A percentile compares a stretch with the other conserved stretches of the same genome.
Evolutionary conservation across 2,329 filamentous ascomycete genomes (phyloP).

Genomic region (Fusarium verrucosum): DNA sequence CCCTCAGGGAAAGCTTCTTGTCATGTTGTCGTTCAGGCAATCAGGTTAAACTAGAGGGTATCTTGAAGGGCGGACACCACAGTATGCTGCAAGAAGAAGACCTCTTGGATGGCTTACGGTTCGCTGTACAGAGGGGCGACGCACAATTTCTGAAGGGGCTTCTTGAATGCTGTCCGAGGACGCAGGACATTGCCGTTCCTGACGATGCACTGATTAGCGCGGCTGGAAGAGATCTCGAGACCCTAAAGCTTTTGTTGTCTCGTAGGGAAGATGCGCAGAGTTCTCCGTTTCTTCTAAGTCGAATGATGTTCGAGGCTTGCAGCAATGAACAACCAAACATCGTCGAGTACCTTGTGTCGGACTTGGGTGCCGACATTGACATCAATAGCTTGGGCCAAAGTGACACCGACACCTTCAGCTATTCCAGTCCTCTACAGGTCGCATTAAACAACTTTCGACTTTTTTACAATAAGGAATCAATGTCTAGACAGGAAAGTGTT

Average conservation of each 20-base stretch:
- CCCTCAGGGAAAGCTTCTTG: background rate
- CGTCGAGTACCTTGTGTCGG: background rate
- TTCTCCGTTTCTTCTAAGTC: background rate
- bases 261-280: fast-evolving
- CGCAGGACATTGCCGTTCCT: background rate
- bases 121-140: background rate
- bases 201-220: background rate
- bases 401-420: background rate
- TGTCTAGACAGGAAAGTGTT: background rate
- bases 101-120: background rate
- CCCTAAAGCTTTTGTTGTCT: background rate
- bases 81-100: background rate
- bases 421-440: background rate
- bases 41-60: background rate
- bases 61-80: background rate
- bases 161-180: background rate
- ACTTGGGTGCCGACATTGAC: background rate
- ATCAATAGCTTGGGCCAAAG: no score
- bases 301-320: background rate
- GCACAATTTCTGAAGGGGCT: background rate
- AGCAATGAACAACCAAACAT: background rate
- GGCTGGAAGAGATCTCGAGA: background rate
- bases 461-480: background rate
- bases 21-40: background rate
- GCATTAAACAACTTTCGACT: background rate